Base-by-base conservation (phyloP, 1,284 basidiomycete genomes). In the Ustilago vetiveriae region DNA sequence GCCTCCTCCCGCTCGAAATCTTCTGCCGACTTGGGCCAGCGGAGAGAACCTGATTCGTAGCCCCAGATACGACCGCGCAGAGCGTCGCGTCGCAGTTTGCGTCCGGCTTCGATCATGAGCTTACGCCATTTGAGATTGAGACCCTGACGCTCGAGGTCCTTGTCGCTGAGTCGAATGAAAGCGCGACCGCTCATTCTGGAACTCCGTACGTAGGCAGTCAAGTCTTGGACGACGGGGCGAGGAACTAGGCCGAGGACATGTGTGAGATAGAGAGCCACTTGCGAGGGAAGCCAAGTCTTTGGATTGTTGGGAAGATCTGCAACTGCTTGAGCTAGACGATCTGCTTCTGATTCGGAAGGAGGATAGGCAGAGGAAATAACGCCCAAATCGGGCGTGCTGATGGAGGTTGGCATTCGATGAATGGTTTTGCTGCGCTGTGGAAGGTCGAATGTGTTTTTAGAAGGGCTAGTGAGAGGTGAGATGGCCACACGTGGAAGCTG, bases 201-300 rank as follows among this genome's bases (percentile, higher is more conserved):
- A 19, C 37, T 30, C 26, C 69, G 62, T 38, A 79, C 77, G 50
- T 72, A 79, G 47, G 69, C 65, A 40, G 75, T 75, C 39, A 79
- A 71, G 49, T 77, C 75, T 32, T 74, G 68, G 36, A 78, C 65
- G 22, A 79, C 65, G 7, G 74, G 77, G 4, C 58, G 67, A 42
- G 77, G 77, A 3, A 72, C 67, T 17, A 77, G 66, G n/a, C 62
- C 65, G 42, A 79, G 73, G 27, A 78, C 74, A 39, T 74, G 69
- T 13, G 74, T 56, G 48, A 79, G 77, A 48, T 79, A 79, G 39
- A 78, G 47, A 21, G 72, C 72, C 5, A 79, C 77, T 36, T 79
- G 75, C 11, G 75, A 72, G 4, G 77, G 75, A 3, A 60, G 51
- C 77, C 77, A 79, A 11, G 35, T 33, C n/a, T 75, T 74, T 35